These are phyloP conservation scores for Ceratorhiza oryzae-sativae DNA, from an alignment of 1,284 basidiomycete genomes.

Conservation along the genomic window DNA sequence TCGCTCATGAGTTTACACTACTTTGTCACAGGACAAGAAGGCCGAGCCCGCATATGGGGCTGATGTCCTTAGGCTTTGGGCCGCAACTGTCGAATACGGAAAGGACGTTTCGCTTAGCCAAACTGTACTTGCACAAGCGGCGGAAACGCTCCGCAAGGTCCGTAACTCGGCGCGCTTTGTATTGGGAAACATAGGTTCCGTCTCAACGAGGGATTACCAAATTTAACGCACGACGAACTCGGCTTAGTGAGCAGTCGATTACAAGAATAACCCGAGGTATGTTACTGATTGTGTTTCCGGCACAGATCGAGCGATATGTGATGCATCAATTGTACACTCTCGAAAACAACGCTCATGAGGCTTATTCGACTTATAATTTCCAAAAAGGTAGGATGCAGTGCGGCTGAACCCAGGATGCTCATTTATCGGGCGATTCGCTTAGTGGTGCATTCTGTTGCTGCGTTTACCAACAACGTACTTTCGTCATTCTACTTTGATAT, in stretches of 20 bases:
- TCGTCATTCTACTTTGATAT: conserved; percentile 88
- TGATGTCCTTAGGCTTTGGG: conserved; percentile 92
- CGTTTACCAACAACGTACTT: conserved; percentile 73
- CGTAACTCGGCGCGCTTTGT: conserved; percentile 91
- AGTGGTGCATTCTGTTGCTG: conserved; percentile 68
- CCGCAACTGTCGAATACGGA: conserved; percentile 89
- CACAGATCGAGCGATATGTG: conserved; percentile 81
- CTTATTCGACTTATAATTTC: conserved; percentile 83
- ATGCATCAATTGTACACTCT: conserved; percentile 83
- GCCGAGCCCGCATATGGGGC: conserved; percentile 82
- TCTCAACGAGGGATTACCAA: conserved; percentile 46
- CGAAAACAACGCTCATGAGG: conserved; percentile 69
- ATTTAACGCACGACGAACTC: conserved; percentile 54
- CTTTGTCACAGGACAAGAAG: conserved; percentile 63
- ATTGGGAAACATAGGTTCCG: conserved; percentile 74
- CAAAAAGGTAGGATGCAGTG: conserved; percentile 80
- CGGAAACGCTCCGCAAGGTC: conserved; percentile 84
- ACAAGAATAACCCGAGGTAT: conserved; percentile 6
- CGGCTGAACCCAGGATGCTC: too few relatives aligned
- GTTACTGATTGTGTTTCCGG: conserved; percentile 9
- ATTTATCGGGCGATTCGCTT: too few relatives aligned
- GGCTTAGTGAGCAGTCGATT: conserved; percentile 63
- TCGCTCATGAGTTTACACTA: not conserved
- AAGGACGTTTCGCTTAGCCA: conserved; percentile 88
- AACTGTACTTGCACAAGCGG: conserved; percentile 76